These are phyloP conservation scores for Ascobolus immersus DNA, from an alignment of 495 filamentous ascomycete genomes.

Conservation along the genomic window DNA sequence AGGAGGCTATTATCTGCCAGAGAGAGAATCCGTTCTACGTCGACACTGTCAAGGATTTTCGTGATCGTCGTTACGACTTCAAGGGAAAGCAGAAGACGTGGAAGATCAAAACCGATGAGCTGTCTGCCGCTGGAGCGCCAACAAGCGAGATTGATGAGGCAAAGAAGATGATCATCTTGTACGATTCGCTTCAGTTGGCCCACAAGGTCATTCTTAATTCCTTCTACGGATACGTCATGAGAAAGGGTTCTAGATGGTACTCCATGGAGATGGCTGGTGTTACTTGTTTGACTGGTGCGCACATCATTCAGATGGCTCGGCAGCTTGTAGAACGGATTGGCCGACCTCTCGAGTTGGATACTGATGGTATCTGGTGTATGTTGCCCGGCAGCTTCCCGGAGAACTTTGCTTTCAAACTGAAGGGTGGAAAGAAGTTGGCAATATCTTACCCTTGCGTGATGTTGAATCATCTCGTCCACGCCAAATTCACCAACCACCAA, in stretches of 20 bases:
- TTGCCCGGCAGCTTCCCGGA: slow-evolving; percentile 89
- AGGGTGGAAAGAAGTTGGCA: slow-evolving; percentile 79
- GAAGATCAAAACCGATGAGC: slow-evolving; percentile 78
- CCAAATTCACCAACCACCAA: slow-evolving; percentile 83
- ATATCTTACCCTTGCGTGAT: slow-evolving; percentile 98
- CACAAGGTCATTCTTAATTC: slow-evolving; percentile 98
- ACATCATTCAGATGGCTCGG: slow-evolving; percentile 91
- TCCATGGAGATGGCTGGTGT: slow-evolving; percentile 99
- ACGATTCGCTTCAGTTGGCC: slow-evolving; percentile 84
- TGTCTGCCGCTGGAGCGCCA: slow-evolving; percentile 58
- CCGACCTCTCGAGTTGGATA: slow-evolving; percentile 88
- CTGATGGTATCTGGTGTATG: slow-evolving; percentile 99
- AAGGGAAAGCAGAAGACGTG: slow-evolving; percentile 95
- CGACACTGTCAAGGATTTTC: slow-evolving; percentile 79
- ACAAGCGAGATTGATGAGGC: slow-evolving; percentile 62
- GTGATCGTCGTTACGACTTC: slow-evolving; percentile 90
- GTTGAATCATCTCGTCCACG: slow-evolving; percentile 95
- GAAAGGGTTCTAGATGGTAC: slow-evolving; percentile 96
- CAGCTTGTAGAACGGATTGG: slow-evolving; percentile 86
- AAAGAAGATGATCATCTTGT: slow-evolving; percentile 96
- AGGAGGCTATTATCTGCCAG: slow-evolving; percentile 95
- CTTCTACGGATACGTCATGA: slow-evolving; percentile 99
- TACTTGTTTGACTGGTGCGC: slow-evolving; percentile 86
- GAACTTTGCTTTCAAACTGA: slow-evolving; percentile 80
- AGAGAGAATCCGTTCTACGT: slow-evolving; percentile 98